These are phyloP conservation scores for Ceratobasidium sp. DNA, from an alignment of 1,284 basidiomycete genomes.

Conservation along the genomic window DNA sequence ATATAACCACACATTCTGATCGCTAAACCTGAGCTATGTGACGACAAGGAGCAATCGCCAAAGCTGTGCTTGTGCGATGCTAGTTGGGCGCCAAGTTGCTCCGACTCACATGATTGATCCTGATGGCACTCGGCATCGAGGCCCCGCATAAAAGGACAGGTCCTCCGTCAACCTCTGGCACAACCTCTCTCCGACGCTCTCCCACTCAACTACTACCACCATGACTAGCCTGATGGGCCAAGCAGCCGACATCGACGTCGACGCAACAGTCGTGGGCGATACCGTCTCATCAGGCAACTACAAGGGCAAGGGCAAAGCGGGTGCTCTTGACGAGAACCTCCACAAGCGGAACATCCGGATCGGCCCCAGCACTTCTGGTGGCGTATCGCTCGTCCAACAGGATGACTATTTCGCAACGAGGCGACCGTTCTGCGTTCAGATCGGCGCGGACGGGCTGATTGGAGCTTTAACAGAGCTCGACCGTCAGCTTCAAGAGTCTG, in stretches of 20 bases:
- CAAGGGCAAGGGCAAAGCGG: constrained; percentile 34
- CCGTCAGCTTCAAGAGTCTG: constrained; percentile 63
- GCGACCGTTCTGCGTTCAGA: constrained; percentile 70
- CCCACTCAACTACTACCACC: not conserved
- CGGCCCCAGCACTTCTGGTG: not conserved
- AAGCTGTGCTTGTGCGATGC: not conserved
- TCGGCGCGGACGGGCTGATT: constrained; percentile 67
- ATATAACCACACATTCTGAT: not conserved
- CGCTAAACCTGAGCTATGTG: not conserved
- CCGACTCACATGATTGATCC: not conserved
- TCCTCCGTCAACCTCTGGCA: not conserved
- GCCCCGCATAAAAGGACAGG: not conserved
- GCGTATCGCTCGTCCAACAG: constrained; percentile 18
- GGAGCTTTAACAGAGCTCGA: constrained; percentile 71
- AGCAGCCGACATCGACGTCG: constrained; percentile 15
- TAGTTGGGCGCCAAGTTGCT: not conserved
- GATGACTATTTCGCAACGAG: constrained; percentile 55
- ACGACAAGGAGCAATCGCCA: not conserved
- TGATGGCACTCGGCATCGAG: not conserved
- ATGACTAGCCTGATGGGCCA: constrained; percentile 19
- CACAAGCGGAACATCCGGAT: constrained; percentile 25
- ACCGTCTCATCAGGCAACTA: not conserved
- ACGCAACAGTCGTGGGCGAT: constrained; percentile 32
- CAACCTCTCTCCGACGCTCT: not conserved
- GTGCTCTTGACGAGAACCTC: constrained; percentile 19